Percentiles rank a stretch among this genome's conserved stretches.
These are phyloP conservation scores for Leccinum arenicola DNA, from an alignment of 768 basidiomycete genomes.

Conservation along the genomic window DNA sequence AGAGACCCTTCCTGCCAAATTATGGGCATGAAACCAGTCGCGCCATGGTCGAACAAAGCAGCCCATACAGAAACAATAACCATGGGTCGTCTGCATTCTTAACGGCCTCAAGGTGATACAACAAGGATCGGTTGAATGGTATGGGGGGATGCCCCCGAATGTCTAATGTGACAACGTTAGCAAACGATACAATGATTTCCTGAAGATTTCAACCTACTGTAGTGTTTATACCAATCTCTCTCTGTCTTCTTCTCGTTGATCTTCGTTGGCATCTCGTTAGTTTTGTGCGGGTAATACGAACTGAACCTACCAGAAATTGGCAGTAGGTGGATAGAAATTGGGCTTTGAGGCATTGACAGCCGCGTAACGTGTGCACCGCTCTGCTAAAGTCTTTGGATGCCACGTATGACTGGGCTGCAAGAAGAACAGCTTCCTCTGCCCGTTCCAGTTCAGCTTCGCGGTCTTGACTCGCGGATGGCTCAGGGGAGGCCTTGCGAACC, in stretches of 20 bases:
- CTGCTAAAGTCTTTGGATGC: conserved; percentile 77
- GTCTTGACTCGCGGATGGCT: conserved; percentile 26
- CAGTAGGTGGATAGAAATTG: conserved; percentile 78
- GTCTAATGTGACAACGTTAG: conserved; percentile 38
- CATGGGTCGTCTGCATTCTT: conserved; percentile 69
- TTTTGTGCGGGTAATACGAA: not conserved
- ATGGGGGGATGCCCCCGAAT: conserved; percentile 66
- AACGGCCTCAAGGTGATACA: conserved; percentile 59
- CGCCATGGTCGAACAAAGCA: not conserved
- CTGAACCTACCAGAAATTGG: conserved; percentile 72
- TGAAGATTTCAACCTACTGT: conserved; percentile 47
- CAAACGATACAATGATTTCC: not conserved
- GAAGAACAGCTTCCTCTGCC: conserved; percentile 69
- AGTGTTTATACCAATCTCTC: conserved; percentile 81
- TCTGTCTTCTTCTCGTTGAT: conserved; percentile 80
- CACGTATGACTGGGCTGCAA: conserved; percentile 70
- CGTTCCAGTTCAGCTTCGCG: conserved; percentile 48
- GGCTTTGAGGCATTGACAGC: conserved; percentile 68
- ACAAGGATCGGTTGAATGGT: conserved; percentile 59
- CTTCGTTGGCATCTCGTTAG: conserved; percentile 38
- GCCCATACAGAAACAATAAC: conserved; percentile 70
- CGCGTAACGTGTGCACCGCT: conserved; percentile 60
- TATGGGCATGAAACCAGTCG: not conserved
- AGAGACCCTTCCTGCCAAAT: conserved; percentile 68
- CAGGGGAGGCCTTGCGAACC: conserved; percentile 3